Base-by-base conservation (phyloP, 768 basidiomycete genomes). In the Boletus fagicola region DNA sequence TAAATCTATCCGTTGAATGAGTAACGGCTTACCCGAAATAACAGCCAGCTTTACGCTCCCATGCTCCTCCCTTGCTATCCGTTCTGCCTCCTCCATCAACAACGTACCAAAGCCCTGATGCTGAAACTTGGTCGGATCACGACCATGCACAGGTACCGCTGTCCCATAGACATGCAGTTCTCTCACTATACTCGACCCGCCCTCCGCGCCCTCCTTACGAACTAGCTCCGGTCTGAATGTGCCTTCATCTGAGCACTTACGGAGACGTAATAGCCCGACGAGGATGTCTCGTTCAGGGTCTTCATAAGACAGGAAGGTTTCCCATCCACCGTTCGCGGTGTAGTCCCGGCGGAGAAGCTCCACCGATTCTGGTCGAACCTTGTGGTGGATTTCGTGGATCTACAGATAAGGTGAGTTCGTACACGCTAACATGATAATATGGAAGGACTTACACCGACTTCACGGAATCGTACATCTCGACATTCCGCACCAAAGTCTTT, bases 351-450 rank as follows among this genome's bases (percentile, higher is more conserved):
- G 84, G 35, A 99, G 85, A 5, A 99, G 86, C 73, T 99, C 97
- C 51, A 97, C 90, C 16, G 92, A 89, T 71, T 96, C 92, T 57
- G 95, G 95, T 22, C 94, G 85, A 46, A 98, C 92, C 76, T 96
- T 95, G 78, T 97, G 88, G 70, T 99, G 97, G 48, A 99, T 98
- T 74, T 99, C 97, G 73, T 98, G 94, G 57, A 98, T 91, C 94
- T 96, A 65, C 20, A 31, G 44, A 54, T 33, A 53, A 48, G 45
- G 48, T 58, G 22, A 40, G 39, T 33, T 39, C n/a, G 12, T 30
- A 43, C 40, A 44, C 51, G 54, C 50, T 39, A 31, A 33, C 30
- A 44, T 10, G 15, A 46, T 16, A 8, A 40, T 9, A 30, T 22
- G 20, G 11, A 46, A 28, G 16, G 18, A 81, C 89, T 68, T 75